Conservation (phyloP, 108 stramenopile genomes). For the Chaetoceros muelleri region DNA sequence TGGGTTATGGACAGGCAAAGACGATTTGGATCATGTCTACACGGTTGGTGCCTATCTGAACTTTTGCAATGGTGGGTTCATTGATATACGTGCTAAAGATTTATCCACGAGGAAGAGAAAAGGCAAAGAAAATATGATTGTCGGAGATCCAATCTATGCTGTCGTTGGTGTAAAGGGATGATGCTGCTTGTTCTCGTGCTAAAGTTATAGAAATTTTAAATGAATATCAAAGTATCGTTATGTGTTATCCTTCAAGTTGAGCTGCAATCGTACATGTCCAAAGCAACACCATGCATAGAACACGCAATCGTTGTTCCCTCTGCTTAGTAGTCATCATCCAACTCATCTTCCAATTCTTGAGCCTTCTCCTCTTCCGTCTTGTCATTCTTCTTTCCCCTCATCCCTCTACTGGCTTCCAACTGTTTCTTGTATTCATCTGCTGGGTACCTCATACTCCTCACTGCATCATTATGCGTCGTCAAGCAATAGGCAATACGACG, state of each 20-base stretch:
- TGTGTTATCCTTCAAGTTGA: too few relatives aligned
- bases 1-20: slow-evolving; percentile 83
- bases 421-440: slow-evolving; percentile 92
- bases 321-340: slow-evolving; percentile 72
- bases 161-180: slow-evolving; percentile 49
- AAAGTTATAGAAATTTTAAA: not conserved
- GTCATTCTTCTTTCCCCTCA: slow-evolving; percentile 46
- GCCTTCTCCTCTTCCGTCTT: slow-evolving; percentile 89
- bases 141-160: slow-evolving; percentile 77
- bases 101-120: slow-evolving; percentile 50
- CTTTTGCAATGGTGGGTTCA: slow-evolving; percentile 38
- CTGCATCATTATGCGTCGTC: slow-evolving; percentile 97
- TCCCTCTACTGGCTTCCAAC: slow-evolving; percentile 71
- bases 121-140: slow-evolving; percentile 38
- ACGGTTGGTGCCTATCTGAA: slow-evolving; percentile 64
- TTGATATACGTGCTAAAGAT: slow-evolving; percentile 57
- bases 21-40: slow-evolving; percentile 89
- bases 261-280: too few relatives aligned
- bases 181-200: too few relatives aligned
- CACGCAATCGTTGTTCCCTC: too few relatives aligned
- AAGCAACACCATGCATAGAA: too few relatives aligned
- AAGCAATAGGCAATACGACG: slow-evolving; percentile 95
- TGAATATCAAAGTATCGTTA: too few relatives aligned
- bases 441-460: slow-evolving; percentile 94
- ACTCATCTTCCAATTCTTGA: slow-evolving; percentile 76